Base-by-base conservation (phyloP, 2,329 filamentous ascomycete species). In the Verticillium longisporum region DNA sequence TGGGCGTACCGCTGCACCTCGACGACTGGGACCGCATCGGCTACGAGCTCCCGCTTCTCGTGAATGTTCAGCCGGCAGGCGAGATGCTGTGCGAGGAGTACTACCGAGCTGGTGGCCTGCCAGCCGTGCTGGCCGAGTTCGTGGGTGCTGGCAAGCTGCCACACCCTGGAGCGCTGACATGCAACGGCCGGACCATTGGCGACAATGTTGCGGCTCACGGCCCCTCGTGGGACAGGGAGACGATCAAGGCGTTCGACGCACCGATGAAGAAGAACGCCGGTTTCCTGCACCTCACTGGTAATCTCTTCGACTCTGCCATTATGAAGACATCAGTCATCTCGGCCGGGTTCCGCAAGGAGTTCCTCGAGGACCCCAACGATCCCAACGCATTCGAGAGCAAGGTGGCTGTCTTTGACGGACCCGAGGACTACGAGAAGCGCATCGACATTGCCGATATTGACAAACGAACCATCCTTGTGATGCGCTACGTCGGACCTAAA, bases 41-140 rank as follows among this genome's bases (percentile, higher is more conserved):
- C 3, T 80, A 78, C 64, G 67, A 73, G 6, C 73, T 83, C 11
- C 82, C 82, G 0, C 72, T 84, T 5, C 72, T 85, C 31, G 71
- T 83, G 15, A 83, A 84, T 62, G 78, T 85, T 72, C 79, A 83
- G 65, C 82, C 82, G 0, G 80, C 81, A 0, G 82, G 82, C 4
- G 77, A 83, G 62, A 77, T 78, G 61, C 72, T 83, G 2, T 76
- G 80, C 38, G 81, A 83, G 66, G 81, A 84, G 60, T 83, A 82
- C 63, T 80, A 78, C 69, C 78, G 79, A 26, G 80, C 81, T 6
- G 81, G 82, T 4, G 81, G 81, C 4, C 71, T 83, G 2, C 81
- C 78, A 0, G 80, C 82, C 7, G 74, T 84, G 45, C 78, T 83
- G 73, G 80, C 80, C 1, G 81, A 84, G 65, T 71, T 84, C 18